phyloP scores from a whole-genome alignment of 164 flowering plant genomes.

The Sedum album region DNA sequence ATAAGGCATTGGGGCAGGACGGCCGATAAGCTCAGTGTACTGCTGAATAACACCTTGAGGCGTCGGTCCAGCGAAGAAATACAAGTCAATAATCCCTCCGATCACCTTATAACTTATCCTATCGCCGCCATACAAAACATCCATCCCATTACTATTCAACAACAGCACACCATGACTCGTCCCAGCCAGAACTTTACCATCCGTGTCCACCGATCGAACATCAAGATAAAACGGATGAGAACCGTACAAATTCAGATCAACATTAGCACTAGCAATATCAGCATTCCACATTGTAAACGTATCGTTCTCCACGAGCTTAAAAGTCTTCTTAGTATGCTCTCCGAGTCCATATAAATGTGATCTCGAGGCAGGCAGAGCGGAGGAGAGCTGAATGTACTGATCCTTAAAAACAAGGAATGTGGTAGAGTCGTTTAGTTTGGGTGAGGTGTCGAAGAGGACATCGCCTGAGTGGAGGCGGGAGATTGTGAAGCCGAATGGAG shows the following conservation, averaged over 20 bases:
- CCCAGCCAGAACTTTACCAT: conserved; percentile 19
- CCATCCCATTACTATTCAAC: conserved; percentile 64
- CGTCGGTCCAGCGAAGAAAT: conserved; percentile 30
- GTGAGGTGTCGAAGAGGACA: conserved; percentile 25
- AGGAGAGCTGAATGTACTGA: conserved; percentile 61
- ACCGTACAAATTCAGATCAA: conserved; percentile 62
- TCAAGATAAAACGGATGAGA: conserved; percentile 85
- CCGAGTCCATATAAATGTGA: conserved; percentile 74
- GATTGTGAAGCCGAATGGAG: conserved; percentile 38
- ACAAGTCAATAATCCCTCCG: conserved; percentile 49
- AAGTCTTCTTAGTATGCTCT: conserved; percentile 67
- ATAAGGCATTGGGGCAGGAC: conserved; percentile 51
- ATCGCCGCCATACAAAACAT: conserved; percentile 37
- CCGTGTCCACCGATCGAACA: conserved; percentile 29
- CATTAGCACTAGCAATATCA: conserved; percentile 35
- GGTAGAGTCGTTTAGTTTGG: conserved; percentile 14
- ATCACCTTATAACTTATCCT: conserved; percentile 45
- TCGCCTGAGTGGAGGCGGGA: conserved; percentile 30
- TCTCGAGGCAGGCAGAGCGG: conserved; percentile 38
- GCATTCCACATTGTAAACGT: conserved; percentile 66
- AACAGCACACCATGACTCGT: conserved; percentile 45
- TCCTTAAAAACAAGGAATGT: conserved; percentile 62
- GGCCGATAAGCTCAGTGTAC: conserved; percentile 50
- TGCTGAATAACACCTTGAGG: conserved; percentile 39
- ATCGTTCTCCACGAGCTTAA: conserved; percentile 33